Percentiles rank a stretch among this genome's conserved stretches.
Evolutionary conservation across 495 filamentous ascomycete genomes (phyloP).

Genomic region (Talaromyces nanjingensis): DNA sequence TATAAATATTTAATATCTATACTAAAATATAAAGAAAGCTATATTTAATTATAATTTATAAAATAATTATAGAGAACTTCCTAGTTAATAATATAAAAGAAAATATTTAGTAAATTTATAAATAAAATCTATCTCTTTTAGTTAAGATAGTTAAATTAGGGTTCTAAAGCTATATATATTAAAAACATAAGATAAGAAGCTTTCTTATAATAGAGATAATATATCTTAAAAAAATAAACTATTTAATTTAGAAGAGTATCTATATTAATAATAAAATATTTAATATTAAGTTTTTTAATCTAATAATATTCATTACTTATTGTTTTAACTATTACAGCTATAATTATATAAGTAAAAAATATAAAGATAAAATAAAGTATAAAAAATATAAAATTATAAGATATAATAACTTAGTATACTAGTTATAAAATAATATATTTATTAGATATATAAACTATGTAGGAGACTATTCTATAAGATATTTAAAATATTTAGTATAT

Average conservation of each 20-base stretch:
- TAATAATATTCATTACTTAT: background rate
- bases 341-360: background rate
- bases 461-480: background rate
- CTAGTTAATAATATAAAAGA: no score
- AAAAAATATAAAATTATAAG: background rate
- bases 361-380: background rate
- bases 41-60: no score
- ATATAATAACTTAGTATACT: background rate
- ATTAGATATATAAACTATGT: background rate
- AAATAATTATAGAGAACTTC: no score
- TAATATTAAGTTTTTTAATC: background rate
- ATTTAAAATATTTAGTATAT: background rate
- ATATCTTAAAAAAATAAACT: background rate
- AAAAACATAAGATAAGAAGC: background rate
- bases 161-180: constrained; percentile 11
- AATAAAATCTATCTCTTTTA: background rate
- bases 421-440: background rate
- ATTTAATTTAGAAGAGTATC: background rate
- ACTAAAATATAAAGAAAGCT: no score
- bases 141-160: no score
- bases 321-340: background rate
- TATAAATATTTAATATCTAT: no score
- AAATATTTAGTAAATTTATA: background rate
- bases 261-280: no score
- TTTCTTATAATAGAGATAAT: background rate